Percentiles rank a stretch among this genome's conserved stretches.
phyloP scores from a whole-genome alignment of 2,329 filamentous ascomycete species.

The Hortaea werneckii region DNA sequence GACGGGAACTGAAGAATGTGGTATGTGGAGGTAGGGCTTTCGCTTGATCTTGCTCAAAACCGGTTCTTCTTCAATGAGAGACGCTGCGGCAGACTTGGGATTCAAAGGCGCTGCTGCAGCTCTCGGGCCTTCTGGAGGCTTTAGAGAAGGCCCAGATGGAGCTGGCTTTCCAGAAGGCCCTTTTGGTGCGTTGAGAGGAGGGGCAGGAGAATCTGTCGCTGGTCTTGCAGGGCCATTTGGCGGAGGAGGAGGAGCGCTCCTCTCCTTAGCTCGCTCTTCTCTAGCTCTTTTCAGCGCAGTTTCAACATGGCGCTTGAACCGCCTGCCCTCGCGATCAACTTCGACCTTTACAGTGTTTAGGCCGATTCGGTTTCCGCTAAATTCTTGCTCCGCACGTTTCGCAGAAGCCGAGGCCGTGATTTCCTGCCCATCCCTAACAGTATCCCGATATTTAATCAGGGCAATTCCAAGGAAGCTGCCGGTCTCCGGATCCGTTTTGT shows the following conservation, averaged over 20 bases:
- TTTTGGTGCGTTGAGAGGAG: conserved; percentile 77
- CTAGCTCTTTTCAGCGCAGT: conserved; percentile 60
- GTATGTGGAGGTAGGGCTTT: conserved; percentile 83
- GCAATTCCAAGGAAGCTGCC: conserved; percentile 91
- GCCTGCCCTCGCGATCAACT: conserved; percentile 77
- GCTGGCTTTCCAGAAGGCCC: conserved; percentile 56
- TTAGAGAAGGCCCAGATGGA: conserved; percentile 9
- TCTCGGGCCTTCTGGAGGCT: conserved; percentile 26
- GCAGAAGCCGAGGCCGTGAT: conserved; percentile 70
- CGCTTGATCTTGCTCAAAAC: conserved; percentile 61
- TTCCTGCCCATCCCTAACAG: conserved; percentile 40
- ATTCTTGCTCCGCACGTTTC: conserved; percentile 65
- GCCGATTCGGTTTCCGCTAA: conserved; percentile 72
- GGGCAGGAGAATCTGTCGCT: conserved; percentile 41
- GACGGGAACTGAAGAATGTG: conserved; percentile 78
- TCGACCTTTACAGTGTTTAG: conserved; percentile 69
- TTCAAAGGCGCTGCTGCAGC: conserved; percentile 23
- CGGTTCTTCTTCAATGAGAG: conserved; percentile 54
- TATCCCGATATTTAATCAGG: conserved; percentile 80
- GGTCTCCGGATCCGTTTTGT: conserved; percentile 89
- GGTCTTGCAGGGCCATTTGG: conserved; percentile 22
- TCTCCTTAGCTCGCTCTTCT: conserved; percentile 44
- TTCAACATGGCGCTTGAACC: conserved; percentile 69
- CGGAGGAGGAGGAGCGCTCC: conserved; percentile 25
- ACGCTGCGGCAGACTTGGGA: conserved; percentile 23